Evolutionary conservation across 78 protist genomes (phyloP).

Genomic region (Cavenderia fasciculata): DNA sequence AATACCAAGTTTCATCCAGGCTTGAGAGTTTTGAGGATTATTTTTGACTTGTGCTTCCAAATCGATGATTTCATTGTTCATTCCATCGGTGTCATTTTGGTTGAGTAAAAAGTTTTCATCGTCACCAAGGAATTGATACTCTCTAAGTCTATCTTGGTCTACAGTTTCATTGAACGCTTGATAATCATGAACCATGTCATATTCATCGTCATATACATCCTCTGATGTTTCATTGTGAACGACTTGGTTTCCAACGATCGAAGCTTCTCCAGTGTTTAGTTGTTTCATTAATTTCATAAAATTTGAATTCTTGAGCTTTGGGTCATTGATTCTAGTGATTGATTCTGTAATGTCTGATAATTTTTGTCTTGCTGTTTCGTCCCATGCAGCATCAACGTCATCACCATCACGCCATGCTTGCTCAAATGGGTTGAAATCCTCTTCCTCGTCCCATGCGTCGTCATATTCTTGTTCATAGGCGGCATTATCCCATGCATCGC

Average conservation of each 20-base stretch:
- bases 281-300: conserved; percentile 75
- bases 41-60: conserved; percentile 84
- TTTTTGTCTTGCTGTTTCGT: conserved; percentile 44
- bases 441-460: background rate
- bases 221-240: conserved; percentile 10
- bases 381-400: conserved; percentile 64
- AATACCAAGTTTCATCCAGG: conserved; percentile 89
- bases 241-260: conserved; percentile 13
- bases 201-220: background rate
- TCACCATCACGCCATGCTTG: conserved; percentile 31
- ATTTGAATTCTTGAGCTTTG: conserved; percentile 61
- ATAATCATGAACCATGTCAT: conserved; percentile 33
- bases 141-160: background rate
- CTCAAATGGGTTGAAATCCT: conserved; percentile 40
- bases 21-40: conserved; percentile 72
- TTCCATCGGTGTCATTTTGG: conserved; percentile 76
- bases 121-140: conserved; percentile 78
- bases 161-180: conserved; percentile 5
- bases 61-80: too few species aligned
- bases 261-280: conserved; percentile 64
- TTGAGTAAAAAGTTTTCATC: conserved; percentile 78
- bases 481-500: background rate
- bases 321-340: conserved; percentile 68
- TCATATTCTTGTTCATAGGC: background rate
- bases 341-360: conserved; percentile 53